A percentile compares a stretch with the other conserved stretches of the same genome.
Conservation (phyloP, 495 filamentous ascomycete species). For the Trichodelitschia bisporula region DNA sequence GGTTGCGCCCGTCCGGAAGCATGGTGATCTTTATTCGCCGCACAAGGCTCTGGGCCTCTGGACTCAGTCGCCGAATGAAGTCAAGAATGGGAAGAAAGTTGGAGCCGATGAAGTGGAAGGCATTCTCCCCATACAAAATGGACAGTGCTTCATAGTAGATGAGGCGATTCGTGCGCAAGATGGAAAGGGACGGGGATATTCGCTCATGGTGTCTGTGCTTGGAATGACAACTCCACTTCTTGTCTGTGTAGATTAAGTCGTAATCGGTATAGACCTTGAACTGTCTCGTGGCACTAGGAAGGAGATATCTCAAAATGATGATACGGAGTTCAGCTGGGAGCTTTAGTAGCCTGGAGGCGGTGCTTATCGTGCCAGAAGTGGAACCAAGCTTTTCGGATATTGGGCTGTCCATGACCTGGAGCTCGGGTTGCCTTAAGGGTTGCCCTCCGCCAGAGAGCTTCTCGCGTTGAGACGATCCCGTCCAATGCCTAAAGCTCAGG, state of each 20-base stretch:
- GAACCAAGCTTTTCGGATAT: no score
- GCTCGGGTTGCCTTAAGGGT: no score
- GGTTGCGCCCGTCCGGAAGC: constrained; percentile 6
- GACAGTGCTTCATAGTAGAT: constrained; percentile 11
- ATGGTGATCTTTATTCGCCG: constrained; percentile 11
- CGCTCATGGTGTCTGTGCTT: no score
- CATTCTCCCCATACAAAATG: constrained; percentile 11
- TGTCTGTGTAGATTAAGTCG: no score
- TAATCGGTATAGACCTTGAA: constrained; percentile 10
- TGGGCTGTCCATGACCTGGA: no score
- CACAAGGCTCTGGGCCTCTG: constrained; percentile 9
- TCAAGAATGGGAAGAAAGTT: constrained; percentile 12
- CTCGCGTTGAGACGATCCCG: no score
- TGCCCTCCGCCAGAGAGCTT: no score
- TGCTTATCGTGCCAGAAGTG: no score
- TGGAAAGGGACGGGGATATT: constrained; percentile 5
- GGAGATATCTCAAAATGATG: constrained; percentile 7
- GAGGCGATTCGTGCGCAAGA: constrained; percentile 10
- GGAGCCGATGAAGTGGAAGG: constrained; percentile 12
- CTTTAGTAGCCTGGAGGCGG: constrained; percentile 7
- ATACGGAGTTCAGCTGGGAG: constrained; percentile 8
- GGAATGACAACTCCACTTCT: constrained; percentile 7
- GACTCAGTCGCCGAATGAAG: constrained; percentile 11
- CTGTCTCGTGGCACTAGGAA: constrained; percentile 5
- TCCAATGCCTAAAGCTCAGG: no score